A percentile compares a stretch with the other conserved stretches of the same genome.
Evolutionary conservation across 345 rosid species (phyloP).

Genomic region (Anacardium occidentale): DNA sequence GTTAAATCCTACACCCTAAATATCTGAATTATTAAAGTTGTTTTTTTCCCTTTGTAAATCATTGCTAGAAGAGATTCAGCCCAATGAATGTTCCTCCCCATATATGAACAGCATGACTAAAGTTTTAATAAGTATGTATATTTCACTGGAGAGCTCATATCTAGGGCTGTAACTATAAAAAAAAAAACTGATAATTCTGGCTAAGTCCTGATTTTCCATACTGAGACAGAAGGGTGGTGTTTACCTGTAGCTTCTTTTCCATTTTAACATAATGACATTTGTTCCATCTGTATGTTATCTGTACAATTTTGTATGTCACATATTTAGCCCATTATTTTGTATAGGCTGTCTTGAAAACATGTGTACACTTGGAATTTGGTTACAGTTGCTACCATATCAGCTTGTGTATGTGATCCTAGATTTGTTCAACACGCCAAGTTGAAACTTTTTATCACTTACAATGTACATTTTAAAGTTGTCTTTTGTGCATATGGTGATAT

Average conservation of each 20-base stretch:
- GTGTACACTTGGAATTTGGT: too few species aligned
- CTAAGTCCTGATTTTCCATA: background rate
- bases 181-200: background rate
- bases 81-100: background rate
- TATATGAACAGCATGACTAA: background rate
- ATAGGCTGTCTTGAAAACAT: background rate
- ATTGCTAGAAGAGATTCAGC: background rate
- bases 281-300: background rate
- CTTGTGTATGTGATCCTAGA: too few species aligned
- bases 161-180: background rate
- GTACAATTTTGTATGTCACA: background rate
- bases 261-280: background rate
- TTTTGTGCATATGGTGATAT: too few species aligned
- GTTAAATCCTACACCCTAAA: background rate
- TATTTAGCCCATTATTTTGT: background rate
- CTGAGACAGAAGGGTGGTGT: background rate
- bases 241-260: background rate
- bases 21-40: background rate
- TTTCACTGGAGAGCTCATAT: conserved; percentile 3
- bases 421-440: too few species aligned
- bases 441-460: too few species aligned
- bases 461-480: too few species aligned
- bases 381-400: too few species aligned
- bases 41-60: background rate
- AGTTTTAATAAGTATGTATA: background rate